These are phyloP conservation scores for Grifola frondosa DNA, from an alignment of 1,284 basidiomycete species.

Conservation along the genomic window DNA sequence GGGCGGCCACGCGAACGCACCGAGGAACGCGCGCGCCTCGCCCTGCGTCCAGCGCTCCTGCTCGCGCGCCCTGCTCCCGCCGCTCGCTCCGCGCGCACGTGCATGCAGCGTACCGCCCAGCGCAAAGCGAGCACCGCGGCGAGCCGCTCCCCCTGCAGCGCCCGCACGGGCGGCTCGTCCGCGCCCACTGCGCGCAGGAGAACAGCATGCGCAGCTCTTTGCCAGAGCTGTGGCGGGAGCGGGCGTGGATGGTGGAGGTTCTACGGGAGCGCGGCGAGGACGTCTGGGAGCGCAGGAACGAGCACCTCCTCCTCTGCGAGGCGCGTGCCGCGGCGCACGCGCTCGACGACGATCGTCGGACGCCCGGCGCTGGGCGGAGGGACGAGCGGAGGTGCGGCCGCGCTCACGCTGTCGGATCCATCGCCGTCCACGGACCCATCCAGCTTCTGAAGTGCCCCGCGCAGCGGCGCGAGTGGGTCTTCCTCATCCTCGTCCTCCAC, in stretches of 20 bases:
- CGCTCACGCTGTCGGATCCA: no score
- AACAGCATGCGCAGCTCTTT: conserved; percentile 51
- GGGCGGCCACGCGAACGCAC: conserved; percentile 40
- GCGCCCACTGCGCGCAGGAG: conserved; percentile 60
- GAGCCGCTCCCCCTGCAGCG: conserved; percentile 45
- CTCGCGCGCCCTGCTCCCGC: conserved; percentile 50
- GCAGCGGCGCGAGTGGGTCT: conserved; percentile 66
- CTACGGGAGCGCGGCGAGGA: conserved; percentile 43
- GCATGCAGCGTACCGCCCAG: conserved; percentile 54
- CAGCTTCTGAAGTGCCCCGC: conserved; percentile 62
- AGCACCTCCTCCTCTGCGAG: conserved; percentile 57
- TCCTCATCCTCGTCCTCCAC: conserved; percentile 42
- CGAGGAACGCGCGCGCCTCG: conserved; percentile 68
- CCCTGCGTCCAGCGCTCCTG: conserved; percentile 67
- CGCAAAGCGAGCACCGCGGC: conserved; percentile 55
- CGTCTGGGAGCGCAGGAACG: conserved; percentile 46
- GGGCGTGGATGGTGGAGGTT: conserved; percentile 13
- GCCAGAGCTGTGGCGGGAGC: conserved; percentile 41
- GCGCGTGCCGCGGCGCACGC: conserved; percentile 69
- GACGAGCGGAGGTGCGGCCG: conserved; percentile 10
- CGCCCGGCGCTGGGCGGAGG: conserved; percentile 33
- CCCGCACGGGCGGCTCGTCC: conserved; percentile 47
- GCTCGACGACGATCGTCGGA: conserved; percentile 58
- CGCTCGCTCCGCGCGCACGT: conserved; percentile 46
- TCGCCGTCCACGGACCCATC: conserved; percentile 35